These are phyloP conservation scores for Leishmania arabica DNA, from an alignment of 208 protist species.

Conservation along the genomic window DNA sequence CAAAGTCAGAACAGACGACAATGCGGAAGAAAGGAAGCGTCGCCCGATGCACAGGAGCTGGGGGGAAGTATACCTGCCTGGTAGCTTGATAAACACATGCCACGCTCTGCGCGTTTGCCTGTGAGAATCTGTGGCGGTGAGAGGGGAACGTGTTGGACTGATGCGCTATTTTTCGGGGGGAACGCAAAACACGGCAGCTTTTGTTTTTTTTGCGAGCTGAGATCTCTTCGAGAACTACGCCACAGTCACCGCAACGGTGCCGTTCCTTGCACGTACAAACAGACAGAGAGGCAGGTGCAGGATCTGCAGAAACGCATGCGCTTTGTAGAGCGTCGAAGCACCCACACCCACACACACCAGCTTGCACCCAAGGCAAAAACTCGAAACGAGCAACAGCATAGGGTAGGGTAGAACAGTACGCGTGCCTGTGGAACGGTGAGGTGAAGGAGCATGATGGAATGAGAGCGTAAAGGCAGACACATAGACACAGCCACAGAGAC, in stretches of 20 bases:
- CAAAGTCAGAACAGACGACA: background rate
- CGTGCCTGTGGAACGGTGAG: background rate
- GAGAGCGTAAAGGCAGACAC: background rate
- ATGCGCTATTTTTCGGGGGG: background rate
- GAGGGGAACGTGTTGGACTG: background rate
- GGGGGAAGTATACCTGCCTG: background rate
- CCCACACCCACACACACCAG: background rate
- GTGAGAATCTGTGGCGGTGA: background rate
- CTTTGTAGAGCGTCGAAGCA: too few species aligned
- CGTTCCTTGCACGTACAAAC: background rate
- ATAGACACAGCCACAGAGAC: too few species aligned
- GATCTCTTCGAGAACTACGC: background rate
- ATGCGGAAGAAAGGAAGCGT: background rate
- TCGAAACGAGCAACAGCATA: background rate
- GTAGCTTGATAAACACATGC: background rate
- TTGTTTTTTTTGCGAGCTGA: background rate
- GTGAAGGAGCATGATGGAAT: background rate
- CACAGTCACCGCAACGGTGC: background rate
- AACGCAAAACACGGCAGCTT: background rate
- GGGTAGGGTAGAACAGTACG: background rate
- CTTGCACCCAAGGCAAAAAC: background rate
- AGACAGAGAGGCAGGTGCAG: background rate
- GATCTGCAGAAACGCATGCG: too few species aligned
- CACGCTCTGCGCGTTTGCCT: background rate
- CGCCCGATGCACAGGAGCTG: background rate